Evolutionary conservation across 2,329 filamentous ascomycete genomes (phyloP).

Genomic region (Fusarium compactum): DNA sequence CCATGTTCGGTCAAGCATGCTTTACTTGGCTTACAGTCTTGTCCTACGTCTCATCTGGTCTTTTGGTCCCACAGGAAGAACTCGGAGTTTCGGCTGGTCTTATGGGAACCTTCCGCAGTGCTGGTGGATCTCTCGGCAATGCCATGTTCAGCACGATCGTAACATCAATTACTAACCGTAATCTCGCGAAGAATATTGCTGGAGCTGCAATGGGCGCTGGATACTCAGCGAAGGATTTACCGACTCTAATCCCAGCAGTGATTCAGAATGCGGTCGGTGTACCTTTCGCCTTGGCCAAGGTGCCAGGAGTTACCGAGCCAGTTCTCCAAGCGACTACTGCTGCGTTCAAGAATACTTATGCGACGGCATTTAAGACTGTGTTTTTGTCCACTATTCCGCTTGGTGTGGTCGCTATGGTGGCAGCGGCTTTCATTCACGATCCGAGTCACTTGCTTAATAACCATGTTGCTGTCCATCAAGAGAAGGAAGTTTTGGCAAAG

Average conservation of each 20-base stretch:
- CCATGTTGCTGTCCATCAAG: slow-evolving; percentile 19
- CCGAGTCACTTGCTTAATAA: slow-evolving; percentile 20
- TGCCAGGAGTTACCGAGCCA: slow-evolving; percentile 12
- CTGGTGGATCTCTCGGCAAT: slow-evolving; percentile 17
- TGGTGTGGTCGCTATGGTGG: not conserved
- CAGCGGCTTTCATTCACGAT: slow-evolving; percentile 8
- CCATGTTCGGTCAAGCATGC: slow-evolving; percentile 15
- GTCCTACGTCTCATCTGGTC: slow-evolving; percentile 15
- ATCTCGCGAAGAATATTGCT: slow-evolving; percentile 11
- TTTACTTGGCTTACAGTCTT: slow-evolving; percentile 18
- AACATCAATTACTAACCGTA: slow-evolving; percentile 3
- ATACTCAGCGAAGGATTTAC: not conserved
- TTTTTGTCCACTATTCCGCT: slow-evolving; percentile 14
- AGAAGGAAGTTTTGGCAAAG: slow-evolving; percentile 14
- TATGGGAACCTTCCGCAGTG: slow-evolving; percentile 20
- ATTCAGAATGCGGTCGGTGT: slow-evolving; percentile 18
- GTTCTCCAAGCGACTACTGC: slow-evolving; percentile 5
- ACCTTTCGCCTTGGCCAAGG: slow-evolving; percentile 16
- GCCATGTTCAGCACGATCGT: slow-evolving; percentile 26
- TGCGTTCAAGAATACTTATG: slow-evolving; percentile 20
- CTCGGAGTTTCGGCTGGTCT: slow-evolving; percentile 12
- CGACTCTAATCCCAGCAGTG: slow-evolving; percentile 3
- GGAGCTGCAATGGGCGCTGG: slow-evolving; percentile 9
- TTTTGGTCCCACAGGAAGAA: slow-evolving; percentile 12
- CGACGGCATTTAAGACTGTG: slow-evolving; percentile 2